Base-by-base conservation (phyloP, 129 eudicot species). In the Dittrichia graveolens region DNA sequence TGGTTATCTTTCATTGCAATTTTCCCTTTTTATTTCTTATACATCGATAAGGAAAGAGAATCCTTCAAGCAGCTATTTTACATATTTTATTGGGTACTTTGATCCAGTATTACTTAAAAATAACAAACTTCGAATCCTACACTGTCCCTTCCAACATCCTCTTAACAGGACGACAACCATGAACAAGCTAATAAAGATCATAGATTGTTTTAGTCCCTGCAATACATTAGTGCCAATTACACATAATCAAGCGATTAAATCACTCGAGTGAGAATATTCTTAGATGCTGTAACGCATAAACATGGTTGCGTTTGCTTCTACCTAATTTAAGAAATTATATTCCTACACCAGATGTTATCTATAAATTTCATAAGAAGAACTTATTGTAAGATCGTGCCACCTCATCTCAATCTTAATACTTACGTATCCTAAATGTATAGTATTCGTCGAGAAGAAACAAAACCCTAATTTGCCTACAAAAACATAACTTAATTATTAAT, bases 391-490 rank as follows among this genome's bases (percentile, higher is more conserved):
- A 49, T 67, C 44, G 42, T 13, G 11, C 50, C 38, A 53, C 50
- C 63, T 69, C 50, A 53, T 38, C 40, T n/a, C 34, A 59, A 13
- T 65, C 71, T 45, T 31, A 46, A 31, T 11, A 46, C 71, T 5
- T 18, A 12, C 41, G 35, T 48, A 67, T 24, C 35, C 58, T 12
- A 69, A 37, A 24, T 15, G 74, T 50, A 50, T n/a, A 35, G 5
- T 15, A 69, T 14, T 57, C n/a, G 49, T 62, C 53, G 19, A 40
- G 43, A 1, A 39, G 11, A 57, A 69, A 43, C 53, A 47, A 75
- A 80, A 63, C 81, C 80, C 80, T 61, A 61, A 61, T 6, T 37
- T 24, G 46, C 46, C 1, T 13, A 61, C 34, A 40, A n/a, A 14
- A 38, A 38, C 61, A 41, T 61, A 18, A 38, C 61, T 52, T 61